Base-by-base conservation (phyloP, 2,329 filamentous ascomycete genomes). In the Epichloe sp. region DNA sequence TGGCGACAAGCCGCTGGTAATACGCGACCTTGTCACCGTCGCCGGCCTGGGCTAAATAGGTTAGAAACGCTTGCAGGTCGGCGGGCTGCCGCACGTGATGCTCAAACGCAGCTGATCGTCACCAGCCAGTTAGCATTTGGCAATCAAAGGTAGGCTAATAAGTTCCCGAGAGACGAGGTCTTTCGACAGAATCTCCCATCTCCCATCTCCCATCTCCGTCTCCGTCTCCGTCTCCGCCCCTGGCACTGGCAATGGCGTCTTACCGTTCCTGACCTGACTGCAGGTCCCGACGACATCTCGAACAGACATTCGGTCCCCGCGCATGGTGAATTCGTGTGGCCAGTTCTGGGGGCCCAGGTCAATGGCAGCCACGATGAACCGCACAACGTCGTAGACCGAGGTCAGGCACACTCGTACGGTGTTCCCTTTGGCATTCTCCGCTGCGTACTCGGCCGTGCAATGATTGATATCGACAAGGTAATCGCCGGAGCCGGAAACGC, bases 341-440 rank as follows among this genome's bases (percentile, higher is more conserved):
- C 86, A 90, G 17, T 64, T 72, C 6, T 71, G 67, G 7, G 8
- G 70, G 0, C 73, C 76, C 41, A 87, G 65, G 44, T 86, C 82
- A 34, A 87, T 64, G 14, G 86, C 79, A n/a, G 80, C 78, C 11
- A 82, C 81, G 8, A 89, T 71, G 57, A 85, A 88, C n/a, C 75
- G 74, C 23, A 77, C 85, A 5, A 88, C 77, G 59, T 90, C 86
- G 55, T 79, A 72, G 15, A 82, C 77, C 4, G 83, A 83, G 2
- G 83, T 88, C 70, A 89, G 69, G 57, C 78, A 83, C 5, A 89
- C 66, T 7, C 68, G 73, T n/a, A 77, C 74, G 0, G 71, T 66
- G 26, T 73, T 67, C 0, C 76, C 76, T 3, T 70, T 65, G 1
- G 67, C 59, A 52, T 77, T 76, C n/a, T 69, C 72, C 36, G 77